Base-by-base conservation (phyloP, 1,284 basidiomycete species). In the Leucoagaricus sp. region DNA sequence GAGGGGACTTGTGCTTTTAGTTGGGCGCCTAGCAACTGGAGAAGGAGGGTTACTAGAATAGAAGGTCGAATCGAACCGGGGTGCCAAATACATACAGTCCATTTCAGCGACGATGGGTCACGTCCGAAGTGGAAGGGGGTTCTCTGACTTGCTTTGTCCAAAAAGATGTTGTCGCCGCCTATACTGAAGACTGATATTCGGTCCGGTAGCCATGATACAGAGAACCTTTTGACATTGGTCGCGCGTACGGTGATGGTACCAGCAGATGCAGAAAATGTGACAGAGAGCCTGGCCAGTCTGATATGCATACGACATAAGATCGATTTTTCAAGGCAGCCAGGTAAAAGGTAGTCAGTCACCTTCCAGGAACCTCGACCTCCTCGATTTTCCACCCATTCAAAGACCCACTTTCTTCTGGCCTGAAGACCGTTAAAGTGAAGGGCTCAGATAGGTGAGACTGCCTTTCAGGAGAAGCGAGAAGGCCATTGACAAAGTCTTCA, bases 361-460 rank as follows among this genome's bases (percentile, higher is more conserved):
- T 74, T 50, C 91, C 91, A 28, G 87, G 86, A 21, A 78, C 67
- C 1, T 62, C 60, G 33, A 91, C 65, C 31, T 74, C 71, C 46
- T 80, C 72, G 33, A 93, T 80, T 50, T 69, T 77, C 78, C 82
- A 91, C 1, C 89, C 89, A 63, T 84, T 76, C 53, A 91, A 66
- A 2, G 86, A 75, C 1, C 87, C 87, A 54, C 80, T 83, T 63
- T 89, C 88, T 1, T 70, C 60, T 1, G 91, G 89, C 34, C 78
- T 73, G 3, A 83, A 77, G 1, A 86, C 83, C 0, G 89, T 92
- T 44, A 93, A 66, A 1, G 85, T 90, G 65, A 91, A 91, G 1
- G 63, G 58, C 5, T 60, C 61, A 13, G 64, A 40, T 23, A 12
- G 2, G 19, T 29, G 8, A 3, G 40, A 4, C 7, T 12, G 8